These are phyloP conservation scores for Ganoderma sinense DNA, from an alignment of 1,284 basidiomycete genomes.

Conservation along the genomic window DNA sequence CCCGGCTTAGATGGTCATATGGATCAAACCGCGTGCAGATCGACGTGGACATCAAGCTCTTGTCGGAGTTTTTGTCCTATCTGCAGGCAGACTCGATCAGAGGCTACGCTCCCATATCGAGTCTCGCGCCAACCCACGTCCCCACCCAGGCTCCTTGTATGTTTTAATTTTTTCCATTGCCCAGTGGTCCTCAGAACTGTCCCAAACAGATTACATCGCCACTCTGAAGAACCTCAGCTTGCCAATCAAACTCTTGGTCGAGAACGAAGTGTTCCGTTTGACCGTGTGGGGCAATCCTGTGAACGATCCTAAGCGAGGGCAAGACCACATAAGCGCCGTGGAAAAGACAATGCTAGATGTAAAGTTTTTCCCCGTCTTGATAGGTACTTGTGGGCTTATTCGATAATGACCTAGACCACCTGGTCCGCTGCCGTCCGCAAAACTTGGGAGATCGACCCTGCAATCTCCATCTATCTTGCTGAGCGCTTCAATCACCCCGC, in stretches of 20 bases:
- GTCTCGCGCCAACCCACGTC: constrained; percentile 64
- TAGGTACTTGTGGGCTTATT: neutral
- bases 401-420: constrained; percentile 53
- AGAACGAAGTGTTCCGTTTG: constrained; percentile 90
- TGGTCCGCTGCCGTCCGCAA: constrained; percentile 78
- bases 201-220: constrained; percentile 58
- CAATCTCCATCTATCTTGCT: constrained; percentile 84
- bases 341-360: constrained; percentile 72
- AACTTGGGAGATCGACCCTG: constrained; percentile 87
- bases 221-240: constrained; percentile 62
- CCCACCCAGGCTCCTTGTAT: constrained; percentile 54
- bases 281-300: constrained; percentile 93
- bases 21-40: constrained; percentile 93
- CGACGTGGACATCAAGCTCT: constrained; percentile 86
- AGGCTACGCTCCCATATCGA: constrained; percentile 73
- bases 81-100: constrained; percentile 80
- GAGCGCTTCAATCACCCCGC: constrained; percentile 83
- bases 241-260: constrained; percentile 84
- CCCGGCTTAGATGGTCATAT: constrained; percentile 82
- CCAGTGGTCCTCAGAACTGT: neutral
- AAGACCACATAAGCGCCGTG: constrained; percentile 62
- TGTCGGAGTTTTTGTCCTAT: constrained; percentile 85
- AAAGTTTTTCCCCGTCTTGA: constrained; percentile 25
- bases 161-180: constrained; percentile 30
- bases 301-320: constrained; percentile 75